Conservation (phyloP, 176 grass and related monocot species). For the Avena atlantica region DNA sequence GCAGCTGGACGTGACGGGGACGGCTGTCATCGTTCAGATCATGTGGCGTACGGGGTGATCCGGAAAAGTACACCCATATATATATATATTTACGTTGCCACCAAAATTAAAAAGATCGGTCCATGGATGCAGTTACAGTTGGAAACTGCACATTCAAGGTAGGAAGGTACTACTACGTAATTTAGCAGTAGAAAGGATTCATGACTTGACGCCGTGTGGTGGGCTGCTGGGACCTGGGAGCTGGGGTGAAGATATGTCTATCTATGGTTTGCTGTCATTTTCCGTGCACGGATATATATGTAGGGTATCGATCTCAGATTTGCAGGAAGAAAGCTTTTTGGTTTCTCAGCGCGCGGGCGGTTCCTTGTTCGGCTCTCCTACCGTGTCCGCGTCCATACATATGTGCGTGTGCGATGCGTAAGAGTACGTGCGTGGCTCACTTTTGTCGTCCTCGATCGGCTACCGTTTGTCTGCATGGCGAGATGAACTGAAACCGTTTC, state of each 20-base stretch:
- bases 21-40: not conserved
- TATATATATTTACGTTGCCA: not conserved
- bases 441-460: not conserved
- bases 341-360: not conserved
- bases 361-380: conserved; percentile 38
- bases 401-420: not conserved
- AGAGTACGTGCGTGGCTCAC: not conserved
- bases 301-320: not conserved
- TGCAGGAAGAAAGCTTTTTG: not conserved
- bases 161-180: no score
- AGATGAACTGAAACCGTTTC: conserved; percentile 40
- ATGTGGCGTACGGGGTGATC: not conserved
- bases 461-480: conserved; percentile 8
- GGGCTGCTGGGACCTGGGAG: no score
- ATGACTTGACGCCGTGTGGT: not conserved
- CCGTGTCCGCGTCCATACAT: conserved; percentile 7
- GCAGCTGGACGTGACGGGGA: not conserved
- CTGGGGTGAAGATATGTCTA: not conserved
- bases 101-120: no score
- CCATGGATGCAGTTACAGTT: no score
- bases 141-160: no score
- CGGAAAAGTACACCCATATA: not conserved
- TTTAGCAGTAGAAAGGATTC: not conserved
- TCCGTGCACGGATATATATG: not conserved
- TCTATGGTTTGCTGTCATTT: not conserved